phyloP scores from a whole-genome alignment of 495 filamentous ascomycete genomes.

The Parathielavia appendiculata region DNA sequence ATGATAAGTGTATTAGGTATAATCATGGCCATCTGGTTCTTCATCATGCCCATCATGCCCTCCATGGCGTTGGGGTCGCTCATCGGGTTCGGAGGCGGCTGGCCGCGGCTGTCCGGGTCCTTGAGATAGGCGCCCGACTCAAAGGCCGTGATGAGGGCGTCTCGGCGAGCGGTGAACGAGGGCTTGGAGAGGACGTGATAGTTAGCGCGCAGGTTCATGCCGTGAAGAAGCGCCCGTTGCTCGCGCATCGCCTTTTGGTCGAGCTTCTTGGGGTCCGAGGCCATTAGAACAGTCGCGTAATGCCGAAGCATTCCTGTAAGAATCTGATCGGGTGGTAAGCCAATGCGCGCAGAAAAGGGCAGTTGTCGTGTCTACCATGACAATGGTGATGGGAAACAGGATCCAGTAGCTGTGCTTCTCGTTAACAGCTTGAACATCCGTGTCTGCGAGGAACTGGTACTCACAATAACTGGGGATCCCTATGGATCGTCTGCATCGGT shows the following conservation, averaged over 20 bases:
- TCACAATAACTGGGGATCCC: conserved; percentile 98
- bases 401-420: conserved; percentile 79
- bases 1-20: conserved; percentile 97
- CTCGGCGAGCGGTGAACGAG: conserved; percentile 75
- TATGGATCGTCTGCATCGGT: conserved; percentile 87
- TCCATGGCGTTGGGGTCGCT: conserved; percentile 97
- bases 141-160: conserved; percentile 71
- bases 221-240: conserved; percentile 79
- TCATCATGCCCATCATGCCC: conserved; percentile 99
- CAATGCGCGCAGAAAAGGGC: neutral
- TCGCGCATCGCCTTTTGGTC: conserved; percentile 72
- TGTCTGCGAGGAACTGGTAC: neutral
- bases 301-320: conserved; percentile 93
- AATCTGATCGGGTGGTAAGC: conserved; percentile 52
- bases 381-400: conserved; percentile 88
- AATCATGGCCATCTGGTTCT: conserved; percentile 99
- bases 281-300: conserved; percentile 88
- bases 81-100: conserved; percentile 91
- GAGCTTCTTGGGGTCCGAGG: conserved; percentile 75
- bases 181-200: conserved; percentile 63
- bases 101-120: conserved; percentile 75
- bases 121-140: conserved; percentile 84
- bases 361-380: conserved; percentile 66
- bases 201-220: conserved; percentile 78
- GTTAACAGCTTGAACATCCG: conserved; percentile 3